Base-by-base conservation (phyloP, 148 eudicot genomes). In the Rhododendron molle region DNA sequence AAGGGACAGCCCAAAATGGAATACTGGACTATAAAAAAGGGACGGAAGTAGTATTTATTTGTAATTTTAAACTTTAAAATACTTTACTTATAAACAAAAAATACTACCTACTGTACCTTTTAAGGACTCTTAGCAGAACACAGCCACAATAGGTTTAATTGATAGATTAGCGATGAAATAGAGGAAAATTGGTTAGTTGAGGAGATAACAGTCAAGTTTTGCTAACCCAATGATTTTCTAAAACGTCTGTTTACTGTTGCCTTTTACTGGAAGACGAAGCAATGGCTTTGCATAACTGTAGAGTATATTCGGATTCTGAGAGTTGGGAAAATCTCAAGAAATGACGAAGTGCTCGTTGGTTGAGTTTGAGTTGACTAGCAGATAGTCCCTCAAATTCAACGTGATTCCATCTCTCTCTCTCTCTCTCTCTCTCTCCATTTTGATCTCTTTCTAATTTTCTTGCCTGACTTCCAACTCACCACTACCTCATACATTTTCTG, bases 351-450 rank as follows among this genome's bases (percentile, higher is more conserved):
- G 78, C 78, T 18, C 78, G 10, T 76, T 8, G 80, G 30, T 76
- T 76, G 28, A n/a, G 28, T 43, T 76, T 26, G 81, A n/a, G 81
- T 78, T 78, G 81, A 78, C 81, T 78, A 46, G 81, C 81, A 44
- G 81, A 49, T 78, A 46, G 56, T 46, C 34, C 34, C 34, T 15
- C n/a, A 2, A 46, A 44, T 78, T 46, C 56, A 26, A 78, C 30
- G 36, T 44, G 28, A 9, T 40, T 76, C 80, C n/a, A 3, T 10
- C 56, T 12, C 34, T 78, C 56, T n/a, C 34, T n/a, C 30, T 78
- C 81, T 78, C 81, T 46, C 80, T 44, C 5, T 38, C 49, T 20
- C 26, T 76, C 50, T 38, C 52, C 49, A 43, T 50, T 2, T 9
- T 12, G 7, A 21, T 7, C 12, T 76, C 44, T 20, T 21, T 9